Evolutionary conservation across 2,329 filamentous ascomycete species (phyloP).

Genomic region (Claviceps arundinis): DNA sequence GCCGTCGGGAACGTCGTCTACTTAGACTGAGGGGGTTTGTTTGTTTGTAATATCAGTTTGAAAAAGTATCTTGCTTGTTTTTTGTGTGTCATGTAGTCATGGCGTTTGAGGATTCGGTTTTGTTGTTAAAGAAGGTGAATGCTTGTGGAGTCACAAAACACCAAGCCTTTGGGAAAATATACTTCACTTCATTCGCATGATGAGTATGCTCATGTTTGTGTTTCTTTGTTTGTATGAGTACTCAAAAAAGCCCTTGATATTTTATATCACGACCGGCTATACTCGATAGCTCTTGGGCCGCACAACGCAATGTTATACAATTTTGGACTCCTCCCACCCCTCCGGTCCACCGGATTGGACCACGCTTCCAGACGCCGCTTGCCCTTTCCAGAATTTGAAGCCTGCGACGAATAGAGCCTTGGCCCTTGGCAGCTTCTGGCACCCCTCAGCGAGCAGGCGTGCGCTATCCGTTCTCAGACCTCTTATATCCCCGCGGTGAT

Average conservation of each 20-base stretch:
- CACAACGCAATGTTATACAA: not conserved
- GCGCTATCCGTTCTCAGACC: too few species aligned
- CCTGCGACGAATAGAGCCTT: not conserved
- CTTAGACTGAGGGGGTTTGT: not conserved
- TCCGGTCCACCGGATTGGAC: too few species aligned
- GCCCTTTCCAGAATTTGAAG: too few species aligned
- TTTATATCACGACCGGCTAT: not conserved
- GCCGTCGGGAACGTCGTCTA: constrained; percentile 12
- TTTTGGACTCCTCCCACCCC: not conserved
- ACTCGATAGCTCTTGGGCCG: not conserved
- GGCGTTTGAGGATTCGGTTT: not conserved
- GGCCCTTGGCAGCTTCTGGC: too few species aligned
- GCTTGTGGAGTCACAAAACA: too few species aligned
- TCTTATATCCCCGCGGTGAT: too few species aligned
- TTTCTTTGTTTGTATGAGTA: not conserved
- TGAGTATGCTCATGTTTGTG: too few species aligned
- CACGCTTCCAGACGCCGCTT: too few species aligned
- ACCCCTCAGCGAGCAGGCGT: too few species aligned
- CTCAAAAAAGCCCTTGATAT: not conserved
- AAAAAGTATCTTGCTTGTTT: not conserved
- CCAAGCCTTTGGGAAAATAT: too few species aligned
- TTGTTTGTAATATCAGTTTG: not conserved
- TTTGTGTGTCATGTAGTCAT: not conserved
- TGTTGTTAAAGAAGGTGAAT: too few species aligned
- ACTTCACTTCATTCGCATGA: too few species aligned